Evolutionary conservation across 192 early-diverging fungal genomes (phyloP), one percentile per base, ranked within the genome.

Genomic region (Backusella sp.): DNA sequence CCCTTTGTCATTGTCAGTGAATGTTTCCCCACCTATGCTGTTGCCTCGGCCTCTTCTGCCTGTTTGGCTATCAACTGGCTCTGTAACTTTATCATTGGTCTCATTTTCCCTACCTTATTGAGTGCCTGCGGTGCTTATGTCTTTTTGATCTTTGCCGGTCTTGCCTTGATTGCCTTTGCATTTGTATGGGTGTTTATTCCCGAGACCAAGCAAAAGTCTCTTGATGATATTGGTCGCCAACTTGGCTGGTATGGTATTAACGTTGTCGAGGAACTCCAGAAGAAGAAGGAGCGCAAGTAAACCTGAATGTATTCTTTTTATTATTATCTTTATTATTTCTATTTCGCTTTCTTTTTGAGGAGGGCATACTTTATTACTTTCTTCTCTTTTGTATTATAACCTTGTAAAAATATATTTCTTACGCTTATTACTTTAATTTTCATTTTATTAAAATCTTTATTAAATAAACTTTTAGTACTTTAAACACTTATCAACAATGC

Each of bases 1-100:
- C 86, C 88, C 6, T 91, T 87, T 83, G 65, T 89, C 35, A 83
- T 89, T 53, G 76, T 87, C 6, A 80, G 86, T 53, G 90, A 91
- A 75, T 77, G 87, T 21, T 78, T 86, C 34, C 90, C 90, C 12
- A 78, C 84, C 15, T 83, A 83, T 44, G 88, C 87, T 14, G 80
- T 90, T 34, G 83, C 82, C 52, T 66, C 85, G n/a, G 87, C 88
- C 5, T 78, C 83, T 0, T 87, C 86, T 14, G 35, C 88, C n/a
- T 81, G 84, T 49, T 82, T 86, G 17, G 84, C 68, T 9, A 34
- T 79, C 39, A 91, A 91, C 78, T 81, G 80, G 79, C 66, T 80
- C 11, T 87, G 79, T 37, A 83, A 84, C 49, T 89, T 89, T 74
- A 56, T 85, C 71, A 79, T 91, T 28, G 90, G 87, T 32, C 80